Percentiles rank a stretch among this genome's conserved stretches.
These are phyloP conservation scores for Neofusicoccum sp. DNA, from an alignment of 2,329 filamentous ascomycete genomes.

Conservation along the genomic window DNA sequence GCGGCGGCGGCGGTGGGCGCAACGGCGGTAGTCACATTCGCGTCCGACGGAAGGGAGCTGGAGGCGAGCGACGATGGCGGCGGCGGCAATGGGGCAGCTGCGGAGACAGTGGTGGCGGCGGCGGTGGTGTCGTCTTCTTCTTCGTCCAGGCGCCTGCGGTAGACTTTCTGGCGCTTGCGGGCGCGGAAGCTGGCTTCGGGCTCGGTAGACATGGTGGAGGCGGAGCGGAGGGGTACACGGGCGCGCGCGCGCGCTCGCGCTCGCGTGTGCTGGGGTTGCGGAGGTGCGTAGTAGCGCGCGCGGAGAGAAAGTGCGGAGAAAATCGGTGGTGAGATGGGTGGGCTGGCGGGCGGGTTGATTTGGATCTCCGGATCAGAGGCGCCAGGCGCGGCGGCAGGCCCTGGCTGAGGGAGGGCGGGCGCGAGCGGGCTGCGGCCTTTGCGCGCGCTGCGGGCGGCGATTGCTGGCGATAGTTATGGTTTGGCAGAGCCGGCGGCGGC, in stretches of 20 bases:
- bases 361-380: not conserved
- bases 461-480: too few species aligned
- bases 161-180: conserved; percentile 51
- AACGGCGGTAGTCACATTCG: not conserved
- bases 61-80: not conserved
- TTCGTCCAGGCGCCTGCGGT: conserved; percentile 43
- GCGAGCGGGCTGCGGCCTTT: not conserved
- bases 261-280: too few species aligned
- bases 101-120: not conserved
- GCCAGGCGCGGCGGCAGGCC: not conserved
- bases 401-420: not conserved
- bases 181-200: conserved; percentile 45
- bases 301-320: not conserved
- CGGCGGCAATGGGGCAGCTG: not conserved
- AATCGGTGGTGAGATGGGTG: not conserved
- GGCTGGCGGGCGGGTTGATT: not conserved
- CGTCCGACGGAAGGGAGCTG: not conserved
- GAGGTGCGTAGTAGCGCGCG: not conserved
- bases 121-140: conserved; percentile 24
- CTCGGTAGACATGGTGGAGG: not conserved
- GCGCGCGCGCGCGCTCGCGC: too few species aligned
- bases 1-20: not conserved
- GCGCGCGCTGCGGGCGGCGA: too few species aligned
- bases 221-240: too few species aligned
- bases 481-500: not conserved